Conservation (phyloP, 129 eudicot species). For the Gnaphalium uliginosum region DNA sequence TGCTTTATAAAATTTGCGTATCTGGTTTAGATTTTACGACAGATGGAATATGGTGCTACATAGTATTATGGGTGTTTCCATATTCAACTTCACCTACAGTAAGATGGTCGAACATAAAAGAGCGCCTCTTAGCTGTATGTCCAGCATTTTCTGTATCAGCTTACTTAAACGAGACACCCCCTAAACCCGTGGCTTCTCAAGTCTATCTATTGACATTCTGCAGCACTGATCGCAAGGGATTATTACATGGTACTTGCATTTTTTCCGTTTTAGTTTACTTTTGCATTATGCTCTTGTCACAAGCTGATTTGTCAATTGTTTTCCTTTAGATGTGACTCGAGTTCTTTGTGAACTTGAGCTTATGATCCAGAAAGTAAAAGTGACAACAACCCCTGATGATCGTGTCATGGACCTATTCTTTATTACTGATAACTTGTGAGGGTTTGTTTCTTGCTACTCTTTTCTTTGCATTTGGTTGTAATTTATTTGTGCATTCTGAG, state of each 20-base stretch:
- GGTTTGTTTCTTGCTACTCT: slow-evolving; percentile 36
- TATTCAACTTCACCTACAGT: slow-evolving; percentile 45
- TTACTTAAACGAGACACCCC: slow-evolving; percentile 50
- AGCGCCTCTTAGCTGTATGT: slow-evolving; percentile 62
- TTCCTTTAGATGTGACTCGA: slow-evolving; percentile 63
- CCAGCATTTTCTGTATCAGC: slow-evolving; percentile 60
- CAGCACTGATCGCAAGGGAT: slow-evolving; percentile 61
- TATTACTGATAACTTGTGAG: slow-evolving; percentile 73
- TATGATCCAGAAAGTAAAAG: slow-evolving; percentile 66
- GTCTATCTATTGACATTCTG: slow-evolving; percentile 59
- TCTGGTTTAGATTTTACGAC: slow-evolving; percentile 65
- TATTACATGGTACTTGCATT: slow-evolving; percentile 52
- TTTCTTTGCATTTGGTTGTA: neutral
- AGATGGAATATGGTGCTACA: slow-evolving; percentile 89
- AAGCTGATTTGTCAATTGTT: slow-evolving; percentile 9
- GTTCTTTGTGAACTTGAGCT: slow-evolving; percentile 78
- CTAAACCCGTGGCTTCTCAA: slow-evolving; percentile 42
- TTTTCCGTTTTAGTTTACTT: neutral
- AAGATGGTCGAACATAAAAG: slow-evolving; percentile 74
- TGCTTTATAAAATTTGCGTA: slow-evolving; percentile 9
- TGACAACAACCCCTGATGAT: slow-evolving; percentile 83
- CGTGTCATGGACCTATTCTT: slow-evolving; percentile 73
- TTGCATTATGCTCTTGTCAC: neutral
- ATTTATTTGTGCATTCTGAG: neutral
- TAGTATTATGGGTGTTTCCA: slow-evolving; percentile 78